Evolutionary conservation across 2,329 filamentous ascomycete species (phyloP).

Genomic region (Podosphaera fusca): DNA sequence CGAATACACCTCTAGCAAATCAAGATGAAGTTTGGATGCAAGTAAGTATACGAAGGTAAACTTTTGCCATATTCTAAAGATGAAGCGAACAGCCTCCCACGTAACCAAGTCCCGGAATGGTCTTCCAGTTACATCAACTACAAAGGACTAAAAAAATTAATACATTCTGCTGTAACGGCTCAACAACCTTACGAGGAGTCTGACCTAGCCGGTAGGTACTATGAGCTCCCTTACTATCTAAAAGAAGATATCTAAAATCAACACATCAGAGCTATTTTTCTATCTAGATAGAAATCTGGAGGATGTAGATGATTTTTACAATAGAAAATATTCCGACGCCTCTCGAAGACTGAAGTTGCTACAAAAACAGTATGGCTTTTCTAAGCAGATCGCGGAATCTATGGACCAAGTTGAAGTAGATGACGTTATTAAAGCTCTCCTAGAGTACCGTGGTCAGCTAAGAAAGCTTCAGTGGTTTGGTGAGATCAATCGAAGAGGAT

Average conservation of each 20-base stretch:
- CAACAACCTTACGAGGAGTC: constrained; percentile 47
- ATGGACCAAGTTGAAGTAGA: constrained; percentile 77
- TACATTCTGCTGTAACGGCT: constrained; percentile 50
- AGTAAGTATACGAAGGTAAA: constrained; percentile 21
- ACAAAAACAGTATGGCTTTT: constrained; percentile 65
- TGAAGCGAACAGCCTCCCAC: constrained; percentile 34
- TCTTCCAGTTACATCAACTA: constrained; percentile 69
- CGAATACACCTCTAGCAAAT: not conserved
- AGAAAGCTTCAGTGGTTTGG: constrained; percentile 94
- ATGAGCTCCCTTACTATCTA: not conserved
- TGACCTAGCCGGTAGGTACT: constrained; percentile 61
- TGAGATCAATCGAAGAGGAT: constrained; percentile 84
- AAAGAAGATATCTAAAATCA: constrained; percentile 7
- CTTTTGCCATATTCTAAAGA: constrained; percentile 5
- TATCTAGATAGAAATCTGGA: constrained; percentile 91
- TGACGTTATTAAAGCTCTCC: constrained; percentile 70
- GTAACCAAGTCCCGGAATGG: constrained; percentile 77
- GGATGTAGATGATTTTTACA: constrained; percentile 91
- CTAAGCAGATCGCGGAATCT: constrained; percentile 41
- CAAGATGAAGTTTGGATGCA: constrained; percentile 39
- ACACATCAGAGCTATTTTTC: constrained; percentile 69
- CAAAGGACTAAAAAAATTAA: constrained; percentile 81
- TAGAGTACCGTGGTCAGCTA: constrained; percentile 70
- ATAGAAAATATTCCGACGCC: constrained; percentile 76
- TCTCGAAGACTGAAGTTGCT: constrained; percentile 66